These are phyloP conservation scores for Solanum chmielewskii DNA, from an alignment of 257 asterid genomes.

Conservation along the genomic window DNA sequence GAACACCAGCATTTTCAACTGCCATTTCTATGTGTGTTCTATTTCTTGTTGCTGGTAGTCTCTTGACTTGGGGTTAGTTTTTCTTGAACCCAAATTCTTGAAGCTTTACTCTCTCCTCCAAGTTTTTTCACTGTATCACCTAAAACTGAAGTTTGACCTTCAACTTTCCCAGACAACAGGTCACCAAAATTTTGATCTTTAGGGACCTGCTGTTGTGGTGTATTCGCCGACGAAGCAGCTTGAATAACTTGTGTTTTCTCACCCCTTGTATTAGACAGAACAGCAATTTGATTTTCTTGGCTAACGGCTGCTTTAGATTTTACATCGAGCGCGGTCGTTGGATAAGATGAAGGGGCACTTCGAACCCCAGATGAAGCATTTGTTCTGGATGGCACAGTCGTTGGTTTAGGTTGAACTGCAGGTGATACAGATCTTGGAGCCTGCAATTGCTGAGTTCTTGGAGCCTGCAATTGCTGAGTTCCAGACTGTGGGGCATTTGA, in stretches of 20 bases:
- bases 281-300: conserved; percentile 8
- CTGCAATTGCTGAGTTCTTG: not conserved
- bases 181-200: conserved; percentile 16
- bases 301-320: conserved; percentile 14
- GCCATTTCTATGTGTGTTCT: not conserved
- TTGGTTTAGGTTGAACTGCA: not conserved
- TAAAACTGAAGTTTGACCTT: not conserved
- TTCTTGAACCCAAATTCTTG: conserved; percentile 6
- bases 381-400: not conserved
- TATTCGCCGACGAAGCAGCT: not conserved
- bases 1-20: conserved; percentile 1
- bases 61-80: not conserved
- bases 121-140: conserved; percentile 2
- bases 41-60: conserved; percentile 1
- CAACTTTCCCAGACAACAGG: conserved; percentile 10
- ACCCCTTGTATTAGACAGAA: not conserved
- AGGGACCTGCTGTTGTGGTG: conserved; percentile 11
- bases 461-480: not conserved
- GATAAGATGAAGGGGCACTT: not conserved
- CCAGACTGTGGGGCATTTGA: not conserved
- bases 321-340: conserved; percentile 3
- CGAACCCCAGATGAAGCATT: not conserved
- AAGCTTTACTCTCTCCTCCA: conserved; percentile 4
- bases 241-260: not conserved
- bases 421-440: not conserved